These are phyloP conservation scores for Trichaptum fuscoviolaceum DNA, from an alignment of 768 basidiomycete genomes.

Conservation along the genomic window DNA sequence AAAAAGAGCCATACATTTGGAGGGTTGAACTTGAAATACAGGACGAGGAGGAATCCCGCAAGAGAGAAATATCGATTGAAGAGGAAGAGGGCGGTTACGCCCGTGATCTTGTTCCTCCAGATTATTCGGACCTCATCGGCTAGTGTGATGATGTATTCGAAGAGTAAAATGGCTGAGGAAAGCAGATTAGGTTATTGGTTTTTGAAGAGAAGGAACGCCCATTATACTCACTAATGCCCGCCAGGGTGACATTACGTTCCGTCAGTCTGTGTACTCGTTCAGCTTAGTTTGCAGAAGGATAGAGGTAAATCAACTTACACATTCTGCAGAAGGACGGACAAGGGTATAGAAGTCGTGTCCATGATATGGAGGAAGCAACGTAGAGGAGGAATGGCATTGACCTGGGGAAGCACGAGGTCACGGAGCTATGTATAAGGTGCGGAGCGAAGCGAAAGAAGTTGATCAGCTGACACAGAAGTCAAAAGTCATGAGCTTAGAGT, in stretches of 20 bases:
- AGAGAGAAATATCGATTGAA: background rate
- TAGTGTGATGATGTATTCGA: background rate
- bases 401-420: too few species aligned
- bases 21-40: background rate
- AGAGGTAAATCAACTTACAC: background rate
- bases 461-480: too few species aligned
- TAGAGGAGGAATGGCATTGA: too few species aligned
- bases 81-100: background rate
- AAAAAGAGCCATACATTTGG: background rate
- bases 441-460: too few species aligned
- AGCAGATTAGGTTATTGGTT: background rate
- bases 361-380: too few species aligned
- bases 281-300: background rate
- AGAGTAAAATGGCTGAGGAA: background rate
- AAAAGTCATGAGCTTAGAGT: too few species aligned
- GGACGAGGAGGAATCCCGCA: background rate
- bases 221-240: background rate
- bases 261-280: background rate
- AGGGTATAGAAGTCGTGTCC: too few species aligned
- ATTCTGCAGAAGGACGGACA: background rate
- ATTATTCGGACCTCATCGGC: background rate
- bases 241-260: background rate
- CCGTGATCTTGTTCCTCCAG: background rate
- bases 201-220: background rate
- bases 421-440: too few species aligned